Evolutionary conservation across 179 eudicot genomes (phyloP).

Genomic region (Beta lomatogona): DNA sequence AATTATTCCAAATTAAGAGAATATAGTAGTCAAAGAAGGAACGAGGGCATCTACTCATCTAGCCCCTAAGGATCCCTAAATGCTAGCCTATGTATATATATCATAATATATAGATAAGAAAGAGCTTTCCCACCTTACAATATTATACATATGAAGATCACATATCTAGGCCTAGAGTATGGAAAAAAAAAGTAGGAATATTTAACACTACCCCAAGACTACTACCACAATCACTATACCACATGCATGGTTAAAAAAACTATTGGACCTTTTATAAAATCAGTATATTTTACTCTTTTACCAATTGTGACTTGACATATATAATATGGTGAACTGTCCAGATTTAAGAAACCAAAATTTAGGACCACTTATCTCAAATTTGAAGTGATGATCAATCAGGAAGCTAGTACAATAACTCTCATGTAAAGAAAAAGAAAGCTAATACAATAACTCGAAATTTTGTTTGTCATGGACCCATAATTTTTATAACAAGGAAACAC

Average conservation of each 20-base stretch:
- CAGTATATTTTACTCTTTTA: conserved; percentile 2
- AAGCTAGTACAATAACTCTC: not conserved
- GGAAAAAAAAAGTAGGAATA: not conserved
- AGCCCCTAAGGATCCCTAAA: not conserved
- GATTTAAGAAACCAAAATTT: not conserved
- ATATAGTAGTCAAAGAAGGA: not conserved
- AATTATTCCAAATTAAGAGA: not conserved
- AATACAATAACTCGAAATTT: not conserved
- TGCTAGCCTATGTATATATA: conserved; percentile 1
- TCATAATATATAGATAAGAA: not conserved
- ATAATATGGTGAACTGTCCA: conserved; percentile 15
- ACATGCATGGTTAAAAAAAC: not conserved
- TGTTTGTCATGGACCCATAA: not conserved
- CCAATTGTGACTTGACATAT: conserved; percentile 20
- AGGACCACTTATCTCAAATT: conserved; percentile 17
- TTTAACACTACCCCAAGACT: not conserved
- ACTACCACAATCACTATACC: not conserved
- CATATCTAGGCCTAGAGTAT: not conserved
- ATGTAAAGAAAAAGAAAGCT: not conserved
- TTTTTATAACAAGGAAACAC: not conserved
- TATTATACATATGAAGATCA: not conserved
- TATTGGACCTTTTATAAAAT: not conserved
- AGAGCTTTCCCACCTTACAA: not conserved
- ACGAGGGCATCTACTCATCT: not conserved
- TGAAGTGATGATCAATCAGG: conserved; percentile 11